Evolutionary conservation across 2,329 filamentous ascomycete genomes (phyloP), one percentile per base, ranked within the genome.

Genomic region (Furcasterigmium sp.): DNA sequence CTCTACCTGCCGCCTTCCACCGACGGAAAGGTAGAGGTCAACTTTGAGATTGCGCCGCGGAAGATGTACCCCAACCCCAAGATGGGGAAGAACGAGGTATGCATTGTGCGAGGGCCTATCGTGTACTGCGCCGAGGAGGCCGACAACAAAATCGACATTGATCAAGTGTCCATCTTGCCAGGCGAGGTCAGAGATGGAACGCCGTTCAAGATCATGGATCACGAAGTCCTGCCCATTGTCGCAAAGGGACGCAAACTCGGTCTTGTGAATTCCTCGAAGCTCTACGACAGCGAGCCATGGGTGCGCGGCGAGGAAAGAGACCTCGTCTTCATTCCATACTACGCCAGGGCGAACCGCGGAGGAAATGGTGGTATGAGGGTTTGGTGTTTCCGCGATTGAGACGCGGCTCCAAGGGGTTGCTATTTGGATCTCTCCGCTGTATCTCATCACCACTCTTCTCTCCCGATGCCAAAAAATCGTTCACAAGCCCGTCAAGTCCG

Each of bases 61-160:
- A 15, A 30, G 25, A n/a, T 43, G 3, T 43, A 39, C 20, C 36
- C 42, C 28, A 43, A 43, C 37, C 29, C 42, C 5, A 43, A 35
- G 28, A 15, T 25, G 15, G 42, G 37, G 5, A 43, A 39, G 28
- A 43, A 39, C 18, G 42, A 43, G 21, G 28, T 43, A 7, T 43
- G 42, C n/a, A 15, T 43, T 21, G 32, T 35, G 42, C 36, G 42
- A 19, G 42, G 42, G 1, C 42, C 42, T 18, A 13, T 43, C n/a
- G 42, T 43, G 6, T 43, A 43, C 28, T 43, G 42, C 28, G 38
- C 38, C 29, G 37, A 43, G 20, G 42, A 43, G 19, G 42, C 39
- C n/a, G 37, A 43, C 28, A 43, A 43, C n/a, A 11, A 28, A 3
- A 6, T 43, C 14, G 42, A 43, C 37, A 19, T 43, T 0, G 42